Evolutionary conservation across 1,284 basidiomycete species (phyloP).

Genomic region (Puccinia coronata): DNA sequence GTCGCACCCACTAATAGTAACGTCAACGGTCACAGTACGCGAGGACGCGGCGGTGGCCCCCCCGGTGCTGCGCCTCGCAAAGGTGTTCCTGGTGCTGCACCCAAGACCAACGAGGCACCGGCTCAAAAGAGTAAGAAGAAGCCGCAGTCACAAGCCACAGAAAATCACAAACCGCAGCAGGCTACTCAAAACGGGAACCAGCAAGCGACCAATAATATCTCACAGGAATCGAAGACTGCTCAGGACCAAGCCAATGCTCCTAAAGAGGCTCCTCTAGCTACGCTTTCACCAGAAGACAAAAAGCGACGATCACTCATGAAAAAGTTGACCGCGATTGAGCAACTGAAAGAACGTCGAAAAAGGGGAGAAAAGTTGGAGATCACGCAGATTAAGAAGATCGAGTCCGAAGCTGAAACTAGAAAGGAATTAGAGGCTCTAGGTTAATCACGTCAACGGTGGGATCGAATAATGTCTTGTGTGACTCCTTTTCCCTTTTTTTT

Average conservation of each 20-base stretch:
- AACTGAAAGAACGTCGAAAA: slow-evolving; percentile 60
- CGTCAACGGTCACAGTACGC: slow-evolving; percentile 17
- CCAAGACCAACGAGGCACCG: slow-evolving; percentile 29
- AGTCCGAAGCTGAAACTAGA: slow-evolving; percentile 56
- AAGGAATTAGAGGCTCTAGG: slow-evolving; percentile 55
- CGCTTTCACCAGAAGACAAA: slow-evolving; percentile 57
- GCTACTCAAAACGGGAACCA: background rate
- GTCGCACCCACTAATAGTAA: slow-evolving; percentile 50
- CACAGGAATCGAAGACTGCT: background rate
- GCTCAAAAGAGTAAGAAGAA: slow-evolving; percentile 3
- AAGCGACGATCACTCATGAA: slow-evolving; percentile 64
- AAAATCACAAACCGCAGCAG: background rate
- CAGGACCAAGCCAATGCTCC: background rate
- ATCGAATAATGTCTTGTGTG: background rate
- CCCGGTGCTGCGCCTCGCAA: slow-evolving; percentile 50
- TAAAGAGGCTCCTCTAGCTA: slow-evolving; percentile 46
- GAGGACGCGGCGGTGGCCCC: slow-evolving; percentile 41
- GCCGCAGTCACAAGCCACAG: background rate
- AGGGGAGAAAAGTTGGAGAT: slow-evolving; percentile 60
- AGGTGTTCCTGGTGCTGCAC: slow-evolving; percentile 41
- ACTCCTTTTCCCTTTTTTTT: background rate
- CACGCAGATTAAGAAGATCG: slow-evolving; percentile 78
- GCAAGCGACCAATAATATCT: background rate
- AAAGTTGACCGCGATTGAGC: slow-evolving; percentile 70
- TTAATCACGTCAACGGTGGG: background rate